Evolutionary conservation across 331 rosid genomes (phyloP).

Genomic region (Malus hybrid): DNA sequence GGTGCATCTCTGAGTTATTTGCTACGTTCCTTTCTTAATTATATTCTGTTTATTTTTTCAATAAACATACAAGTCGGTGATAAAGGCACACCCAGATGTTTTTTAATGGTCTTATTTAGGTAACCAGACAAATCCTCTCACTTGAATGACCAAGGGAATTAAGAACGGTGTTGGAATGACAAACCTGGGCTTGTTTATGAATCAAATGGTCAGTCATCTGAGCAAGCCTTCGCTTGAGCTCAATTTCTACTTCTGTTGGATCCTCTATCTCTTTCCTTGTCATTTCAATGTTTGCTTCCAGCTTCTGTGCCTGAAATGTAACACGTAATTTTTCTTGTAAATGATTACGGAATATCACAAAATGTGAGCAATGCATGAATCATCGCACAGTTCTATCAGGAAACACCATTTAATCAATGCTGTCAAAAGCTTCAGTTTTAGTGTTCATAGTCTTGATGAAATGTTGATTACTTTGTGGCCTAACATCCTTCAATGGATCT

Average conservation of each 20-base stretch:
- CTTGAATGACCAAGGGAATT: background rate
- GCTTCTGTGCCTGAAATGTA: slow-evolving; percentile 49
- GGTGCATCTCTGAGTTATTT: background rate
- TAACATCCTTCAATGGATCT: background rate
- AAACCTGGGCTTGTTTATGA: slow-evolving; percentile 90
- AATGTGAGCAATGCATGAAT: background rate
- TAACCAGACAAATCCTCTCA: background rate
- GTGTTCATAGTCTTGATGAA: background rate
- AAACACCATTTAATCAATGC: too few species aligned
- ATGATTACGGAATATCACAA: background rate
- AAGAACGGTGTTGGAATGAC: slow-evolving; percentile 13
- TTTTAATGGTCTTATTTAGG: background rate
- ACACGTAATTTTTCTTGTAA: background rate
- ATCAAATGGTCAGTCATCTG: slow-evolving; percentile 98
- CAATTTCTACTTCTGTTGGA: slow-evolving; percentile 80
- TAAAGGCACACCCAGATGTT: background rate
- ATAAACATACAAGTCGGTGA: background rate
- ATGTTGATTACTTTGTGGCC: background rate
- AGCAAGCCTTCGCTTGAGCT: slow-evolving; percentile 78
- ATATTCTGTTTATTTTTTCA: background rate
- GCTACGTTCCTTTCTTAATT: background rate
- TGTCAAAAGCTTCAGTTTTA: background rate
- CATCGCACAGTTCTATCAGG: background rate
- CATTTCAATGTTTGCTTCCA: slow-evolving; percentile 69
- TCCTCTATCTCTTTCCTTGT: slow-evolving; percentile 86